Base-by-base conservation (phyloP, 2,329 filamentous ascomycete genomes). In the Colletotrichum melonis region DNA sequence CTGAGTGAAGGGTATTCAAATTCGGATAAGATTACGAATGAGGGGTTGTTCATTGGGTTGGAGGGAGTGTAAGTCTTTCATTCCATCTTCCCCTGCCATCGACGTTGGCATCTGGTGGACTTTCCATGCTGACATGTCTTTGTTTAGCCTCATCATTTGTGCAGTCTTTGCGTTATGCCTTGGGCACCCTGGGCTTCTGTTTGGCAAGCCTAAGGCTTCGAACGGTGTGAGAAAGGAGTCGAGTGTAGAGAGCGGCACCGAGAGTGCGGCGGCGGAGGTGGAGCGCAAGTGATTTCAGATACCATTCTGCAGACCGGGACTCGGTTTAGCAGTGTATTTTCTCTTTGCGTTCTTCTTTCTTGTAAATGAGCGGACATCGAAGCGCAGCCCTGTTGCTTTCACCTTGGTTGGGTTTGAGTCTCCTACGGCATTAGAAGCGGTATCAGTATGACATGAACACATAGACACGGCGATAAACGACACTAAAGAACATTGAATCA, bases 1-100 rank as follows among this genome's bases (percentile, higher is more conserved):
- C 80, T 93, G 73, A 89, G 87, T 74, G 83, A 91, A 52, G 92
- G 92, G 1, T 93, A 91, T 83, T 77, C 5, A 0, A 54, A 80
- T 30, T 91, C 90, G 0, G 79, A 83, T 6, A 79, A 92, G 68
- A 88, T 92, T 54, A 82, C 82, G 5, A 77, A 90, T 54, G 81
- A 91, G 77, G 80, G 79, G 0, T 78, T 87, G 2, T 90, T 91
- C 74, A 89, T 90, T 74, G 86, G 81, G 0, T 81, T 91, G 0
- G 89, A 91, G 81, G 87, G 87, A 79, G 82, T 83, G 84, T 85
- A 78, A 63, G 74, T 64, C 9, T 54, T 75, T 52, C 64, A 78
- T 76, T 7, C 28, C 28, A 0, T 28, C 30, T 82, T 80, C 19
- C 69, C 68, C 2, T n/a, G 1, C 8, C 30, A 8, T n/a, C 6